phyloP scores from a whole-genome alignment of 768 basidiomycete species.

The Termitomyces sp. region DNA sequence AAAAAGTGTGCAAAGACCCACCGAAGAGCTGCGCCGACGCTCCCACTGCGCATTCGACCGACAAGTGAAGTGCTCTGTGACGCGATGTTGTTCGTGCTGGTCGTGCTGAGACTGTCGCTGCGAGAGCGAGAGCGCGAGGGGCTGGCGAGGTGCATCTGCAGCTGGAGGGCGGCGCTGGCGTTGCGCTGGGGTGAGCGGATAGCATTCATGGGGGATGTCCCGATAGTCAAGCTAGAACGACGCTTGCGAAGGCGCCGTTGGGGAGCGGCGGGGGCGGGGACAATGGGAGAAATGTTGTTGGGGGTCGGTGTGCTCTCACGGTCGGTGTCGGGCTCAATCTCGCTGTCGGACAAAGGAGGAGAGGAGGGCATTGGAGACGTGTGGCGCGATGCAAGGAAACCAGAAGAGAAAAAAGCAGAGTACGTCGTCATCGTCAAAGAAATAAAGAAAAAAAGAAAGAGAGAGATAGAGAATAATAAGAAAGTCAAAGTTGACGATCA shows the following conservation, averaged over 20 bases:
- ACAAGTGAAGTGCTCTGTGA: conserved; percentile 36
- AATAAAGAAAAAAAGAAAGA: conserved; percentile 1
- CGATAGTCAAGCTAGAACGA: conserved; percentile 56
- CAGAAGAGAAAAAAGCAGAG: conserved; percentile 67
- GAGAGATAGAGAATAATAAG: not conserved
- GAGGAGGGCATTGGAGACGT: conserved; percentile 12
- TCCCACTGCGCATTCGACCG: conserved; percentile 54
- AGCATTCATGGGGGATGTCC: conserved; percentile 44
- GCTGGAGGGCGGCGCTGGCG: conserved; percentile 43
- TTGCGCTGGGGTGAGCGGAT: conserved; percentile 54
- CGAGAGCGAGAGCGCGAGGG: conserved; percentile 39
- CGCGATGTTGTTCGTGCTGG: conserved; percentile 10
- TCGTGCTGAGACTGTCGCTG: conserved; percentile 36
- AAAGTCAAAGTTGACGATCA: not conserved
- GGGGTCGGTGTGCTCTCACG: conserved; percentile 19
- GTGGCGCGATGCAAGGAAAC: conserved; percentile 50
- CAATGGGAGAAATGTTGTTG: conserved; percentile 6
- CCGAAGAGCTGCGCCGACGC: conserved; percentile 31
- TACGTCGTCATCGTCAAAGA: conserved; percentile 35
- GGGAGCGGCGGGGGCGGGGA: not conserved
- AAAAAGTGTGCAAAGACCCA: conserved; percentile 12
- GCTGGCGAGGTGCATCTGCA: conserved; percentile 39
- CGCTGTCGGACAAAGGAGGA: conserved; percentile 23
- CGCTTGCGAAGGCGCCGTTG: conserved; percentile 49
- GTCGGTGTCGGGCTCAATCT: conserved; percentile 25